A percentile compares a stretch with the other conserved stretches of the same genome.
Conservation (phyloP, 352 stramenopile genomes). For the Phytopythium ostracodes region DNA sequence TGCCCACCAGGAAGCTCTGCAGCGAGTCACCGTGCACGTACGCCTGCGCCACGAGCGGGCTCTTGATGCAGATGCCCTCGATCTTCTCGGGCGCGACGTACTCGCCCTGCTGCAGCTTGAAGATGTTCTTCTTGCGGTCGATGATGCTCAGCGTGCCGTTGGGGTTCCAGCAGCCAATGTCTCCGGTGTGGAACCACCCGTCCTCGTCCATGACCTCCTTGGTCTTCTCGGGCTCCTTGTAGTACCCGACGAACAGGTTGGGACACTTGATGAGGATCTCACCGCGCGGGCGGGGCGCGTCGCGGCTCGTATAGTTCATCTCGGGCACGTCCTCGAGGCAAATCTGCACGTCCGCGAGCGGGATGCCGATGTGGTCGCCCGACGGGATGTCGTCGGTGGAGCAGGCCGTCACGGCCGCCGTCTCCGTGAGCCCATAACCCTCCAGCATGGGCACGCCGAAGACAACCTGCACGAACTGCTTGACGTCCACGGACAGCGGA, state of each 20-base stretch:
- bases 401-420: constrained; percentile 76
- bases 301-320: constrained; percentile 88
- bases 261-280: constrained; percentile 47
- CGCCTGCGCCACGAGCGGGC: constrained; percentile 85
- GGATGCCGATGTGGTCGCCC: constrained; percentile 88
- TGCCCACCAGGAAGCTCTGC: constrained; percentile 88
- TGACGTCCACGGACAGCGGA: constrained; percentile 85
- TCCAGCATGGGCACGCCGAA: constrained; percentile 88
- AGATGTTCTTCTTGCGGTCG: constrained; percentile 90
- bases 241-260: constrained; percentile 88
- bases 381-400: constrained; percentile 29
- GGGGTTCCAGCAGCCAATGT: constrained; percentile 91
- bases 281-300: constrained; percentile 16
- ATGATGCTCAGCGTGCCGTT: constrained; percentile 87
- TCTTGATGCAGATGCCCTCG: constrained; percentile 91
- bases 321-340: constrained; percentile 91
- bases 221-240: constrained; percentile 89
- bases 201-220: constrained; percentile 79
- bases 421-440: constrained; percentile 95
- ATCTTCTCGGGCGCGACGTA: constrained; percentile 95
- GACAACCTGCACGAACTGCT: constrained; percentile 92
- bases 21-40: constrained; percentile 95
- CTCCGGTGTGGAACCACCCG: constrained; percentile 94
- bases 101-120: constrained; percentile 91
- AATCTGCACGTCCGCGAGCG: constrained; percentile 79